These are phyloP conservation scores for Tolypocladium inflatum DNA, from an alignment of 2,329 filamentous ascomycete genomes.

Conservation along the genomic window DNA sequence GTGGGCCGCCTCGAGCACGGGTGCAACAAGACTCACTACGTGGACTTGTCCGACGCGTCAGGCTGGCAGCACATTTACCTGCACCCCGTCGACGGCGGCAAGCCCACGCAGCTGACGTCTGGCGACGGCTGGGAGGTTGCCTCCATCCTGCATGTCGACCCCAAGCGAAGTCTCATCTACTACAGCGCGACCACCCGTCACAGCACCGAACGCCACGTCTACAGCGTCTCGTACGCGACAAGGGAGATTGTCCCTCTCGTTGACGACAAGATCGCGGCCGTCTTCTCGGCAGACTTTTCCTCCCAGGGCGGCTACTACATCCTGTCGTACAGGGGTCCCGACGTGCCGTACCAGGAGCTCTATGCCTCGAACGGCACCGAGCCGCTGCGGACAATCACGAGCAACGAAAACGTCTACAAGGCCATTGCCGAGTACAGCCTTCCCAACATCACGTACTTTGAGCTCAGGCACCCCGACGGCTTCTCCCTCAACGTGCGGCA, in stretches of 20 bases:
- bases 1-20: slow-evolving; percentile 34
- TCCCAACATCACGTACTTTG: slow-evolving; percentile 55
- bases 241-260: slow-evolving; percentile 49
- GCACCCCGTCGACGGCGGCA: slow-evolving; percentile 45
- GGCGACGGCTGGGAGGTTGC: slow-evolving; percentile 61
- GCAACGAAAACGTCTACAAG: slow-evolving; percentile 47
- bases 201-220: slow-evolving; percentile 58
- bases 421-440: slow-evolving; percentile 51
- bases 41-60: slow-evolving; percentile 56
- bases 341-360: slow-evolving; percentile 61
- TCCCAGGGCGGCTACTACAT: slow-evolving; percentile 54
- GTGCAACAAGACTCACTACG: slow-evolving; percentile 40
- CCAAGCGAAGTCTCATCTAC: slow-evolving; percentile 45
- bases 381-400: slow-evolving; percentile 48
- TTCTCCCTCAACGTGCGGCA: slow-evolving; percentile 56
- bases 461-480: slow-evolving; percentile 51
- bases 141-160: slow-evolving; percentile 50
- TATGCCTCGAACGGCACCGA: slow-evolving; percentile 44
- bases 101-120: slow-evolving; percentile 47
- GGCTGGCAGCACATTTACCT: slow-evolving; percentile 65
- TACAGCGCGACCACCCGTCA: slow-evolving; percentile 56
- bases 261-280: slow-evolving; percentile 46
- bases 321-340: slow-evolving; percentile 53
- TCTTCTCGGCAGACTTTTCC: slow-evolving; percentile 58
- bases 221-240: slow-evolving; percentile 51